Base-by-base conservation (phyloP, 768 basidiomycete genomes). In the Xerocomus brunneocitrinus region DNA sequence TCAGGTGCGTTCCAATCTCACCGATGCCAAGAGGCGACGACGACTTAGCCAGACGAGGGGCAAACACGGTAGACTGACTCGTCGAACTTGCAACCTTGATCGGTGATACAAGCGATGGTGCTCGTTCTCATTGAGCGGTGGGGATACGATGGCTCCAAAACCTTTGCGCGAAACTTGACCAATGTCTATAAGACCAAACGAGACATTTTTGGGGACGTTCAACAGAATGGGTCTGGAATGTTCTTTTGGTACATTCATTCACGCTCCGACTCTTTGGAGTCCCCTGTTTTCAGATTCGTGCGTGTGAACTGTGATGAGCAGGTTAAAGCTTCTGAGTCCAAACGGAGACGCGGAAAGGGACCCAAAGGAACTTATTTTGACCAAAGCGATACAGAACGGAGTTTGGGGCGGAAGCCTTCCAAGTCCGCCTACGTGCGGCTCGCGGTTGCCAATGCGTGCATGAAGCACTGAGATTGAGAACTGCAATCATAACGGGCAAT, bases 91-190 rank as follows among this genome's bases (percentile, higher is more conserved):
- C 84, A 86, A 68, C 66, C 74, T 2, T 79, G 79, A 7, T 79
- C 78, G 32, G 71, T 84, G 41, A 74, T 80, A 14, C 83, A 86
- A 66, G 75, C 76, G 19, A 77, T 89, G 43, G 71, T 74, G 5
- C 68, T 73, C 40, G 73, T 76, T 16, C 67, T 88, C 31, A 72
- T 85, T 1, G 66, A 77, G 50, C 64, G 74, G 25, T 88, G 90
- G 90, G 87, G 87, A 16, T 79, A 85, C 64, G 78, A 85, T 6
- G 85, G 83, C 16, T 89, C 91, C 68, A 66, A 77, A 28, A 67
- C 71, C 6, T 91, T 94, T 69, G 81, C 80, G 9, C 72, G 75
- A 45, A 69, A 64, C 6, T 84, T 91, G 19, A 77, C 87, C 6
- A 67, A 71, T 5, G 85, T 88, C 65, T 89, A 89, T 70, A 75